Evolutionary conservation across 257 asterid species (phyloP), one percentile per base, ranked within the genome.

Genomic region (Gynochthodes officinalis): DNA sequence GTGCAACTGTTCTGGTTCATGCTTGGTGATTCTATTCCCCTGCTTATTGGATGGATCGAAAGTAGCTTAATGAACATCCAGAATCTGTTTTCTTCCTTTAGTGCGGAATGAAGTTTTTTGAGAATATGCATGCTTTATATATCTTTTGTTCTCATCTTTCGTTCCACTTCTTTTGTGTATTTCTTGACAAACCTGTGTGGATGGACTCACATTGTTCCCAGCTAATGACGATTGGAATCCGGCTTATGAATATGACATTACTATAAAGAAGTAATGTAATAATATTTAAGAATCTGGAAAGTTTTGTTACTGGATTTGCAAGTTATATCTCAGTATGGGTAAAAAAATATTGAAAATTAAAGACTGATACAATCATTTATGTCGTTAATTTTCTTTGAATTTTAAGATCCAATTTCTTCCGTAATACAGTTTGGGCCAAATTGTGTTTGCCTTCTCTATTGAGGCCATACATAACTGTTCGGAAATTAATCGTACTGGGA

Each of bases 391-490:
- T 82, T 79, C 96, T 84, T 76, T 87, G 82, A 60, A 80, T 79
- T 79, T 83, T 82, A 72, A 93, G 79, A 74, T 90, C 87, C 70
- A 73, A 64, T 86, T 93, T 93, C 76, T 85, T 84, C 72, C 62
- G 75, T 25, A 75, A 50, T 37, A 87, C 93, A 80, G 46, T 73
- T 74, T 73, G 76, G 12, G 97, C 96, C 72, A 89, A 82, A 62
- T 82, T 46, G 19, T 82, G 86, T 64, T 93, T 90, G 40, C 97
- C 98, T 82, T 93, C 97, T 79, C 92, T 86, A 71, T 90, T 93
- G 35, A 93, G 79, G 48, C 98, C 98, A 53, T 64, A 83, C 33
- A 93, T 76, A 64, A 93, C 73, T 1, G 79, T 82, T 78, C 86
- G 78, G 71, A 87, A 93, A 75, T 93, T 93, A 54, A 90, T 70